Base-by-base conservation (phyloP, 306 rosid genomes). In the Gastrolobium villosum region DNA sequence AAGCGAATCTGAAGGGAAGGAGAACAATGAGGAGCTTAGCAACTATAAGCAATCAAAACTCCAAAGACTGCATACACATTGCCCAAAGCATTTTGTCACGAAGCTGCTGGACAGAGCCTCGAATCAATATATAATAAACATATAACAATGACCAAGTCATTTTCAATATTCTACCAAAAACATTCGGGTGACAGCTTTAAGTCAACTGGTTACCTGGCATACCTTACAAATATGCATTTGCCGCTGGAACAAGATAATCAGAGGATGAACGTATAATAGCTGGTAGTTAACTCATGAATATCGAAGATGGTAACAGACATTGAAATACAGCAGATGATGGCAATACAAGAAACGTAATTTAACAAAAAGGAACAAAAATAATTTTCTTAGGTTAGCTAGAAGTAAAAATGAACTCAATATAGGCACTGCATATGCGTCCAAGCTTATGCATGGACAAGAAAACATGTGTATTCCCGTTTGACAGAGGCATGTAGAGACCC, bases 401-500 rank as follows among this genome's bases (percentile, higher is more conserved):
- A 34, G 59, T 50, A 63, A 72, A 72, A 43, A 65, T 14, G 6
- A 72, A 46, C 86, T 77, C 86, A 70, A 64, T 30, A 46, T 73
- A 32, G 26, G 69, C 77, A 45, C 65, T 75, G 80, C 70, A 64
- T 30, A 28, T 61, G 57, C 32, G 39, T 75, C 84, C 78, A 57
- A 56, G 67, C 81, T 79, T 85, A 50, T 64, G 78, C 76, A 78
- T 48, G 30, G 76, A 79, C 76, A 75, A 75, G 5, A 63, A 75
- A 70, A 80, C 48, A 75, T 79, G 79, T 57, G 77, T 74, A 56
- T 65, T 79, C 40, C 70, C 70, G 70, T 65, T 71, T 80, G 81
- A 83, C 32, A 63, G 49, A 57, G 70, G 85, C 79, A 48, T 64
- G 76, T 40, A 48, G 79, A 45, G 72, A 82, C 70, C 82, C 88